Evolutionary conservation across 345 rosid species (phyloP).

Genomic region (Sonneratia caseolaris): DNA sequence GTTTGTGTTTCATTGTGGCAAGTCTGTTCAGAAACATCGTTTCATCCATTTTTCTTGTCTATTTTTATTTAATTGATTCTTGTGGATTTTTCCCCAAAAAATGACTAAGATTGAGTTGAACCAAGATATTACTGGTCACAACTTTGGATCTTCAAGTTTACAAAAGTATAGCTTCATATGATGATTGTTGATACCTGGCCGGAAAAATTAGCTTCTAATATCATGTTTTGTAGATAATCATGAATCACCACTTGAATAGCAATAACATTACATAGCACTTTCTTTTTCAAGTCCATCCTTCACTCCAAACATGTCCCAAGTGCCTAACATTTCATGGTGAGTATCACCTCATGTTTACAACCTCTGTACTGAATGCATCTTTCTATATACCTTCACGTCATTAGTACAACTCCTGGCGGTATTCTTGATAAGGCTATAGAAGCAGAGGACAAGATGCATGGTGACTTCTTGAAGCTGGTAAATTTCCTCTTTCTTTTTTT

Average conservation of each 20-base stretch:
- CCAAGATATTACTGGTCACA: neutral
- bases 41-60: neutral
- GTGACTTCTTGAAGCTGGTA: constrained; percentile 90
- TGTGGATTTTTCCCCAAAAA: neutral
- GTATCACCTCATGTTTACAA: too few species aligned
- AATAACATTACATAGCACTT: neutral
- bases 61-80: neutral
- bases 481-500: constrained; percentile 10
- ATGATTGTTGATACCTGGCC: neutral
- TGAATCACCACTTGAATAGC: neutral
- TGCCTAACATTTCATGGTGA: neutral
- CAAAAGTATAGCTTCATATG: neutral
- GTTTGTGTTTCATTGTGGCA: neutral
- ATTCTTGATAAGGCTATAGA: constrained; percentile 69
- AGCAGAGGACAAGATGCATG: constrained; percentile 52
- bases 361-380: neutral
- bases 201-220: neutral
- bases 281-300: neutral
- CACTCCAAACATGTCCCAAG: neutral
- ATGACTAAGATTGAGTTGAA: neutral
- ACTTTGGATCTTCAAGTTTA: neutral
- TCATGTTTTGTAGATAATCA: neutral
- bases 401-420: constrained; percentile 40
- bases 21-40: neutral
- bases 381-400: constrained; percentile 8